phyloP scores from a whole-genome alignment of 2,329 filamentous ascomycete genomes.

The Gliomastix tumulicola region DNA sequence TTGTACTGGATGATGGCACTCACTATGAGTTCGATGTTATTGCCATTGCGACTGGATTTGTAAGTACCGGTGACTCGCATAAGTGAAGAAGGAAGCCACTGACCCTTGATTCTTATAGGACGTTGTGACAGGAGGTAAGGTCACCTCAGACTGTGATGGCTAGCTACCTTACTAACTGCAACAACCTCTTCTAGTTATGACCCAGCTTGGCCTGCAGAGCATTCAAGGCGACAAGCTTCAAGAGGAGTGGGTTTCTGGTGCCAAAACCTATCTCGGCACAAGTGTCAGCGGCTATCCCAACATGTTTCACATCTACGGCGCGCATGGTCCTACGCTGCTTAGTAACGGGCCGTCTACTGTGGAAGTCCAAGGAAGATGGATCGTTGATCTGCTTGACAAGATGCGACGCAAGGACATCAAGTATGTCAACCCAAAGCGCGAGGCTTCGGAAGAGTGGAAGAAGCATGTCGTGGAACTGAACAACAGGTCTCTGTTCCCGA shows the following conservation, averaged over 20 bases:
- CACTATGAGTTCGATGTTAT: conserved; percentile 35
- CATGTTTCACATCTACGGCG: conserved; percentile 47
- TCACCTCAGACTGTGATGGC: background rate
- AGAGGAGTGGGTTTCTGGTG: conserved; percentile 32
- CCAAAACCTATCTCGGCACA: conserved; percentile 35
- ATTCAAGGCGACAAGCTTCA: conserved; percentile 26
- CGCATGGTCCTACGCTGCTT: conserved; percentile 49
- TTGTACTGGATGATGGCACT: conserved; percentile 29
- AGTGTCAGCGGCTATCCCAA: conserved; percentile 38
- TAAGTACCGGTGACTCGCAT: too few relatives aligned
- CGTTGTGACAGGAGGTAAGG: conserved; percentile 24
- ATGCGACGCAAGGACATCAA: conserved; percentile 36
- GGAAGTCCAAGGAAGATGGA: conserved; percentile 51
- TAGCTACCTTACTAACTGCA: background rate
- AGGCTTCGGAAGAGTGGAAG: conserved; percentile 42
- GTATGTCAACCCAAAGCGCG: conserved; percentile 40
- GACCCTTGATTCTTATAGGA: too few relatives aligned
- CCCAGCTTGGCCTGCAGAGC: conserved; percentile 34
- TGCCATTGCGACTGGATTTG: conserved; percentile 37
- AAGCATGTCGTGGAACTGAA: conserved; percentile 36
- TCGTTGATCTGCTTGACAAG: conserved; percentile 40
- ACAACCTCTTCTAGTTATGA: conserved; percentile 24
- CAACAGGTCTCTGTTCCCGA: conserved; percentile 39
- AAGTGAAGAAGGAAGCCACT: too few relatives aligned
- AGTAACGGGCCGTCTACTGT: conserved; percentile 48